These are phyloP conservation scores for Schwanniomyces vanrijiae DNA, from an alignment of 805 yeast genomes.

Conservation along the genomic window DNA sequence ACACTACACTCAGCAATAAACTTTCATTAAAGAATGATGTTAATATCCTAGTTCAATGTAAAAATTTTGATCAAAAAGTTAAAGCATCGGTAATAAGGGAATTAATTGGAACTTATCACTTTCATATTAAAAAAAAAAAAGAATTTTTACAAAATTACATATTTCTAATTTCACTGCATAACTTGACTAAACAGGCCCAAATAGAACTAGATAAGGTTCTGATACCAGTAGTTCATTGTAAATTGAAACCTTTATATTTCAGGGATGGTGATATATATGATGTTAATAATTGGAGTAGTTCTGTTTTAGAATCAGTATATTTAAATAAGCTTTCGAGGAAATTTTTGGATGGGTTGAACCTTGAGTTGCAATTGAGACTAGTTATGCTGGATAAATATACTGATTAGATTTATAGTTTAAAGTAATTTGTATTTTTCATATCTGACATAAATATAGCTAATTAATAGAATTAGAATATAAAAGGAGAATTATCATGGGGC, in stretches of 20 bases:
- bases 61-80: conserved; percentile 44
- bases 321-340: conserved; percentile 20
- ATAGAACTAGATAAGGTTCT: conserved; percentile 43
- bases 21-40: conserved; percentile 29
- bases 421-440: background rate
- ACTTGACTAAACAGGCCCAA: conserved; percentile 48
- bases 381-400: background rate
- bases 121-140: conserved; percentile 24
- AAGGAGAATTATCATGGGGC: background rate
- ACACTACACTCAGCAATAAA: background rate
- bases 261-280: conserved; percentile 24
- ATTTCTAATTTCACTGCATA: conserved; percentile 48
- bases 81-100: conserved; percentile 52
- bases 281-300: conserved; percentile 38
- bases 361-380: conserved; percentile 23
- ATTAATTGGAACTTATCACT: conserved; percentile 50
- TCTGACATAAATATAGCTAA: background rate
- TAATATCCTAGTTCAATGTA: conserved; percentile 54
- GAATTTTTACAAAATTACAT: conserved; percentile 25
- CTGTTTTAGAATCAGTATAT: conserved; percentile 22
- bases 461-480: background rate
- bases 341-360: conserved; percentile 23
- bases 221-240: conserved; percentile 47
- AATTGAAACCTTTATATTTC: conserved; percentile 33
- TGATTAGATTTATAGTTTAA: background rate